phyloP scores from a whole-genome alignment of 495 filamentous ascomycete species.

The Talaromyces stipitatus region DNA sequence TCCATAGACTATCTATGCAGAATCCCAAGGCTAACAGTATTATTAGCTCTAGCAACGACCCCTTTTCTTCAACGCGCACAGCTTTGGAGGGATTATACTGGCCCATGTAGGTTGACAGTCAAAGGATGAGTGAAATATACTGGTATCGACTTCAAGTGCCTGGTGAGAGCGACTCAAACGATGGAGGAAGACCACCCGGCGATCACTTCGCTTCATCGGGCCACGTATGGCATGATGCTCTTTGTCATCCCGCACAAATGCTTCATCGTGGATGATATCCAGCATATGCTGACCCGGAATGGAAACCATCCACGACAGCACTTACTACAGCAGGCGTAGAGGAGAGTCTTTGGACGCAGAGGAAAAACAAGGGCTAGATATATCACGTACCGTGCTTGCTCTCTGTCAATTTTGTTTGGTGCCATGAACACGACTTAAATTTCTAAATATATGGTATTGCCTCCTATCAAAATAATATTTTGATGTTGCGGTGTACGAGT shows the following conservation, averaged over 20 bases:
- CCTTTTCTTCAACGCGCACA: conserved; percentile 24
- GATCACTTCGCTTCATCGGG: conserved; percentile 21
- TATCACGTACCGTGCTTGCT: too few relatives aligned
- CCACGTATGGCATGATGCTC: conserved; percentile 27
- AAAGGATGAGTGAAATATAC: neutral
- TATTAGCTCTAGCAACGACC: conserved; percentile 13
- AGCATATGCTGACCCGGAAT: conserved; percentile 18
- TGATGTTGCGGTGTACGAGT: too few relatives aligned
- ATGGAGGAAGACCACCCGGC: conserved; percentile 17
- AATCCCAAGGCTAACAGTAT: conserved; percentile 1
- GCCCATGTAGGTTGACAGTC: conserved; percentile 15
- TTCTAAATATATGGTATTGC: too few relatives aligned
- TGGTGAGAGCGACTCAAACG: conserved; percentile 19
- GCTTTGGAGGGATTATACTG: conserved; percentile 24
- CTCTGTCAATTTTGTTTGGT: too few relatives aligned
- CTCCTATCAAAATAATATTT: too few relatives aligned
- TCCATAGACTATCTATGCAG: neutral
- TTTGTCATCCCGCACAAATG: conserved; percentile 26
- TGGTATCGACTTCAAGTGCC: conserved; percentile 12
- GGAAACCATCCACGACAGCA: conserved; percentile 17
- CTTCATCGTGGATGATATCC: conserved; percentile 22
- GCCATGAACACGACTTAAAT: too few relatives aligned
- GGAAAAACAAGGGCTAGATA: too few relatives aligned
- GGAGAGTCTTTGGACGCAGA: too few relatives aligned
- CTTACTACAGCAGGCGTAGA: conserved; percentile 11